Conservation (phyloP, 176 grass and related monocot genomes). For the Carex kokanica region DNA sequence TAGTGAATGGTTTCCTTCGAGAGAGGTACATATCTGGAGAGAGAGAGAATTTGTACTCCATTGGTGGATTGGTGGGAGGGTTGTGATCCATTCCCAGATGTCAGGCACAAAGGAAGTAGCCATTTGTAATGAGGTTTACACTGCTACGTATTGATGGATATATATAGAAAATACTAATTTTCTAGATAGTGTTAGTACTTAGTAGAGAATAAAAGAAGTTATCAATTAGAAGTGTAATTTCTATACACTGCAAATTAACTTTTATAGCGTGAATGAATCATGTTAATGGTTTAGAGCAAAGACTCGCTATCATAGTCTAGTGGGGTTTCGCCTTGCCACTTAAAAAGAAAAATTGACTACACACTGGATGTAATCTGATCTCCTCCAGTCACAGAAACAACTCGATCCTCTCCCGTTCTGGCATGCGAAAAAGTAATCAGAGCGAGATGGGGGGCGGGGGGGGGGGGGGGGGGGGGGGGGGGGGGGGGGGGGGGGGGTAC, state of each 20-base stretch:
- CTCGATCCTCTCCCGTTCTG: not conserved
- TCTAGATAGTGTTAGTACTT: not conserved
- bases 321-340: too few relatives aligned
- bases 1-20: slow-evolving; percentile 17
- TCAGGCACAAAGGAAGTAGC: slow-evolving; percentile 24
- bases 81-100: slow-evolving; percentile 37
- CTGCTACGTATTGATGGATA: not conserved
- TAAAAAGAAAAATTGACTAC: not conserved
- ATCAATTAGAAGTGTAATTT: slow-evolving; percentile 31
- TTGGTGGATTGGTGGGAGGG: slow-evolving; percentile 32
- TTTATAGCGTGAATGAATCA: slow-evolving; percentile 10
- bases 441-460: not conserved
- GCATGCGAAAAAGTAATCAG: not conserved
- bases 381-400: not conserved
- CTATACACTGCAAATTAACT: slow-evolving; percentile 19
- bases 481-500: too few relatives aligned
- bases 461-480: too few relatives aligned
- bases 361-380: not conserved
- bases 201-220: slow-evolving; percentile 24
- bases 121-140: slow-evolving; percentile 19
- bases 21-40: slow-evolving; percentile 29
- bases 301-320: not conserved
- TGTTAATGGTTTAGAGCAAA: not conserved
- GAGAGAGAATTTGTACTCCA: slow-evolving; percentile 29
- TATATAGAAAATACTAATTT: not conserved